These are phyloP conservation scores for Calycina marina DNA, from an alignment of 2,329 filamentous ascomycete species.

Conservation along the genomic window DNA sequence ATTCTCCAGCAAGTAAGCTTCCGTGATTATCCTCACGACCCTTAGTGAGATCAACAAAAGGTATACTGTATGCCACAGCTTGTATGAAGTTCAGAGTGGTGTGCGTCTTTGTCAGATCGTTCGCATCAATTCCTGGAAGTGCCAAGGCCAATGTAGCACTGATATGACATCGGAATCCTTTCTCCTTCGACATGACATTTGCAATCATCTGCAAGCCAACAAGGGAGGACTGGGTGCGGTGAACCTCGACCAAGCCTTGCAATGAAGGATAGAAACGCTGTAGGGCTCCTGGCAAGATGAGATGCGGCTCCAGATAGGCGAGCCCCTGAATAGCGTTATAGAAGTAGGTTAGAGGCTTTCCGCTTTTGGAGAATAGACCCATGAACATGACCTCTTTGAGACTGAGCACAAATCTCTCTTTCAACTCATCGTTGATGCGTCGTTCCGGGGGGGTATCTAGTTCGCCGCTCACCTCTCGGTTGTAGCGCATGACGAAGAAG, in stretches of 20 bases:
- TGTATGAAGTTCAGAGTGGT: constrained; percentile 93
- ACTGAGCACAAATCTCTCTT: constrained; percentile 76
- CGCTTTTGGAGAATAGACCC: constrained; percentile 94
- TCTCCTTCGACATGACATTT: constrained; percentile 79
- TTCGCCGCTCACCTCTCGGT: constrained; percentile 84
- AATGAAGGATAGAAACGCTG: constrained; percentile 95
- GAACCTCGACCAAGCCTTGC: constrained; percentile 92
- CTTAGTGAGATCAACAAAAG: constrained; percentile 68
- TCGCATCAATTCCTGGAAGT: constrained; percentile 90
- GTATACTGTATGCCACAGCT: constrained; percentile 89
- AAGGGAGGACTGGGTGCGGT: constrained; percentile 86
- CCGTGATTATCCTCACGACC: constrained; percentile 54
- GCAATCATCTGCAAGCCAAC: constrained; percentile 85
- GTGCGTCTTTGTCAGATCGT: constrained; percentile 91
- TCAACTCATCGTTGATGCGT: constrained; percentile 65
- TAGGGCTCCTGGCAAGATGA: constrained; percentile 83
- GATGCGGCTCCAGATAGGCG: constrained; percentile 76
- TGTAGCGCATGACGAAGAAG: constrained; percentile 96
- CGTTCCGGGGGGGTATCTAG: constrained; percentile 72
- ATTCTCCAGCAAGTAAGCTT: constrained; percentile 69
- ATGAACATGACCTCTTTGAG: constrained; percentile 92
- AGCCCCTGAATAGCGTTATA: constrained; percentile 80
- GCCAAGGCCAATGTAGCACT: constrained; percentile 87
- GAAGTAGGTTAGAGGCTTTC: constrained; percentile 80
- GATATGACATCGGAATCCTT: constrained; percentile 92